Conservation (phyloP, 768 basidiomycete species). For the Hydnomerulius pinastri region DNA sequence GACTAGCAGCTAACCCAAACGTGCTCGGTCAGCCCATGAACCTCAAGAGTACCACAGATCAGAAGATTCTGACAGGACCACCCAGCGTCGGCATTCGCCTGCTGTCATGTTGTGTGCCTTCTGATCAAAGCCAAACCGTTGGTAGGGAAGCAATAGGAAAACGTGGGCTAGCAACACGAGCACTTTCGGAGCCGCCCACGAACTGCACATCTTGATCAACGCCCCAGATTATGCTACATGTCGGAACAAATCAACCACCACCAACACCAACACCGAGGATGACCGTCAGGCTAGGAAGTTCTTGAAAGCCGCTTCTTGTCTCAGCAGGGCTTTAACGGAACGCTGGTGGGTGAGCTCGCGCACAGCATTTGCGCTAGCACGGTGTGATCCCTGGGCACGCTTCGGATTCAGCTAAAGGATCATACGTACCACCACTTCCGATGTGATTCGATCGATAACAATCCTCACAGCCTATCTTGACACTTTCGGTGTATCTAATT, state of each 20-base stretch:
- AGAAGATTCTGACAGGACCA: too few species aligned
- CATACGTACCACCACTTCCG: conserved; percentile 1
- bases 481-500: not conserved
- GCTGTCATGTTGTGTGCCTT: too few species aligned
- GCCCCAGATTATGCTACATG: not conserved
- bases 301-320: not conserved
- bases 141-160: too few species aligned
- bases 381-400: conserved; percentile 21
- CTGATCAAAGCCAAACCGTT: too few species aligned
- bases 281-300: not conserved
- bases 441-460: not conserved
- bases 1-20: too few species aligned
- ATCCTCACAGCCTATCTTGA: not conserved
- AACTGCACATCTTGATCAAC: not conserved
- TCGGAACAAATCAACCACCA: too few species aligned
- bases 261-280: too few species aligned
- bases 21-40: too few species aligned
- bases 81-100: too few species aligned
- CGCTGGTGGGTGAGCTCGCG: not conserved
- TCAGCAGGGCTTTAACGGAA: not conserved
- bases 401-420: not conserved
- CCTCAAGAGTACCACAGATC: too few species aligned
- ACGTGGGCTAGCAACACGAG: too few species aligned
- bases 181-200: too few species aligned
- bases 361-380: conserved; percentile 15